These are phyloP conservation scores for Pestalotiopsis fici DNA, from an alignment of 2,329 filamentous ascomycete species.

Conservation along the genomic window DNA sequence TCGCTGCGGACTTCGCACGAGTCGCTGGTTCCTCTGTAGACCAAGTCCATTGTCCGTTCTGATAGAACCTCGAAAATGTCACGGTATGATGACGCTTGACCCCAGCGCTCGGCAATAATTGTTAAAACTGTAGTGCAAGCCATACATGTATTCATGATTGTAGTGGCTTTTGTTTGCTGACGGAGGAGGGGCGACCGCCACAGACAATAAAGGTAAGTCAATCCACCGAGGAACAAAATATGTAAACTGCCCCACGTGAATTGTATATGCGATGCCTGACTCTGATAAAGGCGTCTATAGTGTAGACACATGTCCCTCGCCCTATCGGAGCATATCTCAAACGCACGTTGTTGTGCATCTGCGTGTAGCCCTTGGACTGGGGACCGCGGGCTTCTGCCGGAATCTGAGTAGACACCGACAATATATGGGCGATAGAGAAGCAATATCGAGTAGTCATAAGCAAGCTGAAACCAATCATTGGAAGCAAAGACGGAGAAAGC, in stretches of 20 bases:
- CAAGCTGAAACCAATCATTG: conserved; percentile 12
- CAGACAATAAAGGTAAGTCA: conserved; percentile 30
- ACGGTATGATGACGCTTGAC: conserved; percentile 28
- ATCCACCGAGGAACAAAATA: conserved; percentile 13
- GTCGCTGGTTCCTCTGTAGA: conserved; percentile 13
- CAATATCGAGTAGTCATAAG: background rate
- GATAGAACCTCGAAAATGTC: conserved; percentile 32
- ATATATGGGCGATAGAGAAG: conserved; percentile 19
- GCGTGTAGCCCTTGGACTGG: background rate
- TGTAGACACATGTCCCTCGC: conserved; percentile 1
- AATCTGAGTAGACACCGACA: background rate
- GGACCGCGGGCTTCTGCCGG: background rate
- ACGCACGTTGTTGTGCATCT: conserved; percentile 9
- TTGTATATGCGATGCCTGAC: conserved; percentile 10
- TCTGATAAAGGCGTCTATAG: conserved; percentile 18
- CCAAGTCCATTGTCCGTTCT: conserved; percentile 22
- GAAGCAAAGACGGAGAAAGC: conserved; percentile 21
- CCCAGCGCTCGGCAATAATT: conserved; percentile 32
- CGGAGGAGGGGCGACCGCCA: conserved; percentile 26
- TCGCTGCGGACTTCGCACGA: background rate
- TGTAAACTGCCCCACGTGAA: conserved; percentile 14
- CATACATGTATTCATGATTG: conserved; percentile 26
- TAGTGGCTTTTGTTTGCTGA: conserved; percentile 9
- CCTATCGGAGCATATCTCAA: conserved; percentile 16
- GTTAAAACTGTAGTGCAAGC: conserved; percentile 30